Conservation (phyloP, 2,329 filamentous ascomycete species). For the Alternaria sp. region DNA sequence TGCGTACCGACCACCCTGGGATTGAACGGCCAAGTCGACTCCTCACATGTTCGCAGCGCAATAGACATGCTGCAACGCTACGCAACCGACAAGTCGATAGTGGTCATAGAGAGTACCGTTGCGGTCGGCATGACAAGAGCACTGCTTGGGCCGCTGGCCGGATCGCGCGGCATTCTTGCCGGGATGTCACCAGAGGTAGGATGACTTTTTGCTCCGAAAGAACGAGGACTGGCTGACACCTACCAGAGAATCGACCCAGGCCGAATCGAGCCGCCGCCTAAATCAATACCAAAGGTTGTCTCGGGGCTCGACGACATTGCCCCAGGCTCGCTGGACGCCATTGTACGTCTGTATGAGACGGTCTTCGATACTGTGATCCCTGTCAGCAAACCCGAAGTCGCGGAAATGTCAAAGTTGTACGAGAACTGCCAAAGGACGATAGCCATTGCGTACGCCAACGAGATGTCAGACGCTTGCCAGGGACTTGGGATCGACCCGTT, state of each 20-base stretch:
- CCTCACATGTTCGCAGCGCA: slow-evolving; percentile 55
- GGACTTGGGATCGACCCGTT: slow-evolving; percentile 56
- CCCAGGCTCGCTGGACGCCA: slow-evolving; percentile 50
- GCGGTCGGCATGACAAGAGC: slow-evolving; percentile 61
- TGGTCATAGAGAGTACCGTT: slow-evolving; percentile 60
- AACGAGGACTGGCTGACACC: not conserved
- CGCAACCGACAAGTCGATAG: slow-evolving; percentile 53
- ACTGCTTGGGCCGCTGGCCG: slow-evolving; percentile 56
- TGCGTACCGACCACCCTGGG: slow-evolving; percentile 60
- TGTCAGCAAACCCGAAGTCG: slow-evolving; percentile 61
- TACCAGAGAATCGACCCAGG: slow-evolving; percentile 59
- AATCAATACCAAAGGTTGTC: slow-evolving; percentile 60
- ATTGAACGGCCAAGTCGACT: slow-evolving; percentile 56
- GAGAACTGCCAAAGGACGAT: slow-evolving; percentile 66
- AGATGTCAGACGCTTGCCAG: slow-evolving; percentile 62
- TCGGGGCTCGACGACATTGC: slow-evolving; percentile 53
- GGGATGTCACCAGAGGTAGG: slow-evolving; percentile 59
- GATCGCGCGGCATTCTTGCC: not conserved
- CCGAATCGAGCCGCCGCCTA: slow-evolving; percentile 45
- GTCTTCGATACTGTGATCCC: slow-evolving; percentile 58
- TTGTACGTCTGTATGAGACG: slow-evolving; percentile 54
- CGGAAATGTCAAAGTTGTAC: slow-evolving; percentile 65
- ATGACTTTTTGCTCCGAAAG: not conserved
- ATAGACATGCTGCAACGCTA: slow-evolving; percentile 51
- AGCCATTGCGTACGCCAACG: slow-evolving; percentile 62